A percentile compares a stretch with the other conserved stretches of the same genome.
These are phyloP conservation scores for Metschnikowia colocasiae DNA, from an alignment of 805 yeast genomes.

Conservation along the genomic window DNA sequence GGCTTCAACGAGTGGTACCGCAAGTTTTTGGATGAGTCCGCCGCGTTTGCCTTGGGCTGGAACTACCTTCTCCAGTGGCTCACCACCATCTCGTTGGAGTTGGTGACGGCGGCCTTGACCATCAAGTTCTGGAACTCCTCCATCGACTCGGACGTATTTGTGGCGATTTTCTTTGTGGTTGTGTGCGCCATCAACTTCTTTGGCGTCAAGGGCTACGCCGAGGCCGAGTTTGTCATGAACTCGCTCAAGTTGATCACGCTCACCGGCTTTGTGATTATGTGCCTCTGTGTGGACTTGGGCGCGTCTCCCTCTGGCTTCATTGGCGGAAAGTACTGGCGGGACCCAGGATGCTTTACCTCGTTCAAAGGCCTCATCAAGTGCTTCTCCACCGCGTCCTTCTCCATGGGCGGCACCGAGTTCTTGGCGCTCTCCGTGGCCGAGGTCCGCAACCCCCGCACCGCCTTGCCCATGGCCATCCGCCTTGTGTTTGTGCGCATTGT, in stretches of 20 bases:
- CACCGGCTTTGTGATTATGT: constrained; percentile 40
- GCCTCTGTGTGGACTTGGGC: constrained; percentile 38
- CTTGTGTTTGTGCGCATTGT: constrained; percentile 38
- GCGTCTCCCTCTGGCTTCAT: constrained; percentile 29
- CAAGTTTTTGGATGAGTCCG: constrained; percentile 34
- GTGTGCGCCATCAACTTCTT: constrained; percentile 43
- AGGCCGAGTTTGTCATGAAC: constrained; percentile 41
- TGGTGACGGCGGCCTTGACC: constrained; percentile 39
- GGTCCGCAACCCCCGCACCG: constrained; percentile 35
- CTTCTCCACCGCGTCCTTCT: constrained; percentile 39
- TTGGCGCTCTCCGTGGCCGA: constrained; percentile 39
- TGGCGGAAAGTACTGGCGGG: constrained; percentile 42
- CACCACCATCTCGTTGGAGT: constrained; percentile 20
- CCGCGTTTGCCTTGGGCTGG: constrained; percentile 39
- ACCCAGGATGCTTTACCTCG: constrained; percentile 36
- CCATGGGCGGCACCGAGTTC: constrained; percentile 41
- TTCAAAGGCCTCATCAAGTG: constrained; percentile 40
- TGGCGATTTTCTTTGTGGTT: constrained; percentile 47
- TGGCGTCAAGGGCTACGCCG: constrained; percentile 47
- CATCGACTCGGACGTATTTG: constrained; percentile 56
- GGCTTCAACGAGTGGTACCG: constrained; percentile 28
- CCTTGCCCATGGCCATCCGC: constrained; percentile 40
- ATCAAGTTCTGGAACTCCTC: constrained; percentile 52
- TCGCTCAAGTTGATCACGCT: constrained; percentile 35
- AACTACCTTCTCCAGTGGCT: constrained; percentile 33